Conservation (phyloP, 192 early-diverging fungal species). For the Irineochytrium annulatum region DNA sequence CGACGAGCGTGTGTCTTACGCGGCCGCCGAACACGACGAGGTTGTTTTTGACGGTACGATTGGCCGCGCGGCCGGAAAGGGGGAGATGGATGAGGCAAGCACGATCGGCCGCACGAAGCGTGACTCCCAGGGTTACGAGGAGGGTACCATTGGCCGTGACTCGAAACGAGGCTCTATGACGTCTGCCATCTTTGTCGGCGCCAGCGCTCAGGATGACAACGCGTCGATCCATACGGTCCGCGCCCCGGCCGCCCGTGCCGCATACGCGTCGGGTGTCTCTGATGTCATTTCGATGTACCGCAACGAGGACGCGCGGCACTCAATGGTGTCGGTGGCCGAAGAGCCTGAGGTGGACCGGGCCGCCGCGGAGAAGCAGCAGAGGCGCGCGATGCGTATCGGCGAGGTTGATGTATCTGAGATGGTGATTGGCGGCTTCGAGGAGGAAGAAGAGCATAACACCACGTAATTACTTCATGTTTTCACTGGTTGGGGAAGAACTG, state of each 20-base stretch:
- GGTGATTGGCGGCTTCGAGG: neutral
- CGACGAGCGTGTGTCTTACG: no score
- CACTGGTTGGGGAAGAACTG: neutral
- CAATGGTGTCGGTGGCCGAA: neutral
- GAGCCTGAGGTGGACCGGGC: conserved; percentile 22
- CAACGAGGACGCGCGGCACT: neutral
- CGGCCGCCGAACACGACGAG: neutral
- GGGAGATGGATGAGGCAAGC: neutral
- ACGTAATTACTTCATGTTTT: conserved; percentile 17
- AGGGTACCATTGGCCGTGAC: no score
- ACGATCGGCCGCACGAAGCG: no score
- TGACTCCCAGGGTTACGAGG: no score
- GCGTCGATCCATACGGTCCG: conserved; percentile 26
- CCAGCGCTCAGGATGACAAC: no score
- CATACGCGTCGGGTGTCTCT: neutral
- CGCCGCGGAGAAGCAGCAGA: conserved; percentile 2
- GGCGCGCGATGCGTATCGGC: neutral
- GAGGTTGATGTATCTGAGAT: conserved; percentile 2
- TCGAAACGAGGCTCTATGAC: no score
- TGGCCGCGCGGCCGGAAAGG: neutral
- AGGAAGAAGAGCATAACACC: neutral
- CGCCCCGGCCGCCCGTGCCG: neutral
- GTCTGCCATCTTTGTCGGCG: neutral
- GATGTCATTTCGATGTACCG: neutral
- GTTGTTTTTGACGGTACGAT: neutral